Conservation (phyloP, 805 yeast species). For the Kluyveromyces lactis region DNA sequence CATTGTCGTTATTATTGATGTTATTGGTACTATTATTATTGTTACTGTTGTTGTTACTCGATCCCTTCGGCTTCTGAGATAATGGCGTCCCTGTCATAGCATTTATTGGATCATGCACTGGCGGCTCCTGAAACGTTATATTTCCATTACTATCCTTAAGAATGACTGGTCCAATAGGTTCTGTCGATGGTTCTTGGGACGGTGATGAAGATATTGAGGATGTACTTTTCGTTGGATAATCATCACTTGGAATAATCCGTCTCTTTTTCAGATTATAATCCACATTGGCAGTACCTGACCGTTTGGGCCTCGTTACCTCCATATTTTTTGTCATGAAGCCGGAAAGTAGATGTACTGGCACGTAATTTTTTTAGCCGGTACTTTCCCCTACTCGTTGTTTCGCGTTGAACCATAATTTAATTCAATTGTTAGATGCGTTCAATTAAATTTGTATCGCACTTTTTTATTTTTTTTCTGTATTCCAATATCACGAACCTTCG, state of each 20-base stretch:
- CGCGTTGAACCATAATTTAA: too few relatives aligned
- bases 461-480: too few relatives aligned
- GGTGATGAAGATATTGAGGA: background rate
- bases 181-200: background rate
- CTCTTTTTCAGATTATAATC: slow-evolving; percentile 27
- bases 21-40: background rate
- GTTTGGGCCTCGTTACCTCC: slow-evolving; percentile 17
- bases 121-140: slow-evolving; percentile 43
- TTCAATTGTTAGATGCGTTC: too few relatives aligned
- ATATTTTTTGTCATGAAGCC: slow-evolving; percentile 1
- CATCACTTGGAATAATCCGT: slow-evolving; percentile 23
- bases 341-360: background rate
- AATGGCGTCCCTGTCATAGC: slow-evolving; percentile 67
- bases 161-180: slow-evolving; percentile 1
- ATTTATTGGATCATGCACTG: slow-evolving; percentile 44
- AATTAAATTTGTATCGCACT: too few relatives aligned
- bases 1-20: too few relatives aligned
- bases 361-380: background rate
- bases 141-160: slow-evolving; percentile 14
- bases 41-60: slow-evolving; percentile 8
- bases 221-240: slow-evolving; percentile 1
- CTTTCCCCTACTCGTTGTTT: background rate
- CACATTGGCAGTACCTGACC: slow-evolving; percentile 24
- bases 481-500: too few relatives aligned
- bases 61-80: slow-evolving; percentile 14